These are phyloP conservation scores for Turritis glabra DNA, from an alignment of 345 rosid genomes.

Conservation along the genomic window DNA sequence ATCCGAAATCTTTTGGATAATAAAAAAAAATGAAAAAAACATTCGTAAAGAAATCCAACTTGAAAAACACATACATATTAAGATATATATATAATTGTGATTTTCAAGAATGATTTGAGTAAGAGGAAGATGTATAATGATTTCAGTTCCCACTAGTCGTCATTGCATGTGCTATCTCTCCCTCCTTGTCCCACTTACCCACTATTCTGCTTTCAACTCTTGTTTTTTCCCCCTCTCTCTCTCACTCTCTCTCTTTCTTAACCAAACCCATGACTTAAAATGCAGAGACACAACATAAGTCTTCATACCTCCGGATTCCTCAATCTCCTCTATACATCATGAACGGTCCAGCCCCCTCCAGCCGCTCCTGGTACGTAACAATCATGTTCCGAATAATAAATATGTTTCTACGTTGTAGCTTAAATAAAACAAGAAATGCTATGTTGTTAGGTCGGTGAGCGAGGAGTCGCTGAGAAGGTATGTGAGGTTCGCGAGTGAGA, in stretches of 20 bases:
- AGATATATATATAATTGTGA: not conserved
- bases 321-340: constrained; percentile 2
- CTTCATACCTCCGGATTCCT: not conserved
- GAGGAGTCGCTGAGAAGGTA: constrained; percentile 76
- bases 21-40: not conserved
- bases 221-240: constrained; percentile 1
- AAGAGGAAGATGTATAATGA: constrained; percentile 11
- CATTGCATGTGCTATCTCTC: constrained; percentile 26
- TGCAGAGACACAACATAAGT: not conserved
- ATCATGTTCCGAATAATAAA: not conserved
- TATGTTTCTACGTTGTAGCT: not conserved
- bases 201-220: constrained; percentile 16
- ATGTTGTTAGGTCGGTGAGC: constrained; percentile 56
- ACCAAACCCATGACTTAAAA: constrained; percentile 15
- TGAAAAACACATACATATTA: not conserved
- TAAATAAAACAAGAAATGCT: not conserved
- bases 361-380: constrained; percentile 16
- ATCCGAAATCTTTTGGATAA: not conserved
- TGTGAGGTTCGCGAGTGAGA: constrained; percentile 79
- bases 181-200: constrained; percentile 28
- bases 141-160: constrained; percentile 19
- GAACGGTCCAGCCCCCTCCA: constrained; percentile 1
- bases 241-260: not conserved
- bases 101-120: not conserved
- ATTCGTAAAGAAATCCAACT: not conserved